Base-by-base conservation (phyloP, 805 yeast species). In the Yamadazyma sp. region DNA sequence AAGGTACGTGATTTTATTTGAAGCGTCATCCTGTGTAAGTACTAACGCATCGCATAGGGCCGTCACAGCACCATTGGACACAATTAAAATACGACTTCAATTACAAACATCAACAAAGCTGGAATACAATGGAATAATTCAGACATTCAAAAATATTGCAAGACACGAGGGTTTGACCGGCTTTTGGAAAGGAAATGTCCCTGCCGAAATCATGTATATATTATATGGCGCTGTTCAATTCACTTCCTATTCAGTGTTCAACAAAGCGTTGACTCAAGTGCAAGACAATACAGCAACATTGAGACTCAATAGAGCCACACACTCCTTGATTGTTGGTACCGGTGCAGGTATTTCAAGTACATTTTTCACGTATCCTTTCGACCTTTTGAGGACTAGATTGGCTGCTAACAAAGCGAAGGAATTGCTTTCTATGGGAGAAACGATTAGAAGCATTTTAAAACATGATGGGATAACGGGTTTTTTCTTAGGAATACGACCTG, bases 171-270 rank as follows among this genome's bases (percentile, higher is more conserved):
- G 95, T 1, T 28, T 82, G 0, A 43, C 59, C 10, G 91, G 88
- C 0, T 67, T 91, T n/a, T 93, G 98, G 98, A 90, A 89, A 57
- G 99, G 99, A 0, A 93, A 93, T 55, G 72, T 87, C 0, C 95
- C 99, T 0, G 99, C 98, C 0, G 88, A 88, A 46, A 58, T 80
- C 25, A 76, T 93, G 79, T 93, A 93, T 53, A 65, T 91, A 10
- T 48, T 84, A 8, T 93, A 91, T 52, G 96, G 98, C 9, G 86
- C 86, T 0, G 64, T 77, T 0, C 98, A 93, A 57, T 93, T 93
- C 61, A 69, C 91, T 1, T 63, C 85, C 1, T 86, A 82, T 52
- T 70, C 88, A 1, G 54, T 70, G 0, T 59, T 77, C 21, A 85
- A 82, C 54, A 57, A 53, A 5, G 34, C 58, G 14, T 52, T 82